phyloP scores from a whole-genome alignment of 257 asterid species.

The Nicotiana undulata region DNA sequence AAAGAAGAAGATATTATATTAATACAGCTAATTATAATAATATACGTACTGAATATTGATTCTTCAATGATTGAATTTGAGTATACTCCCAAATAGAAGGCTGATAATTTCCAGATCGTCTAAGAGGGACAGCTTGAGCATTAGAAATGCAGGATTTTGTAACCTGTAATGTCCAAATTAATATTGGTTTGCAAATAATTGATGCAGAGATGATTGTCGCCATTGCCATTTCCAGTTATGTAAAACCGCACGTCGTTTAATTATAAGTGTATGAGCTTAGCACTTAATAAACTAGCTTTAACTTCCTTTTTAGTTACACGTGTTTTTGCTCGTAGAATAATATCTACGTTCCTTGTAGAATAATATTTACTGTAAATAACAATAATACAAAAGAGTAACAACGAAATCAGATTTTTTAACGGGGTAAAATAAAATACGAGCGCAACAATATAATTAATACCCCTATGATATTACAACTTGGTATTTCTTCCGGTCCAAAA shows the following conservation, averaged over 20 bases:
- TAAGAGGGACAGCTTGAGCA: not conserved
- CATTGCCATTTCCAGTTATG: not conserved
- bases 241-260: not conserved
- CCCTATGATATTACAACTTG: no score
- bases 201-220: not conserved
- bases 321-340: no score
- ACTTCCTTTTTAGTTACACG: no score
- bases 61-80: conserved; percentile 29
- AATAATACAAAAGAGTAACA: no score
- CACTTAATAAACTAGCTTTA: not conserved
- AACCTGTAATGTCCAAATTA: not conserved
- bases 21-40: not conserved
- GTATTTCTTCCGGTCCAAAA: no score
- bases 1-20: no score
- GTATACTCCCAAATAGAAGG: conserved; percentile 32
- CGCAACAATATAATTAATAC: no score
- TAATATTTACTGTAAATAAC: no score
- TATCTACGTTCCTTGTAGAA: no score
- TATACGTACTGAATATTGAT: conserved; percentile 1
- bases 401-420: no score
- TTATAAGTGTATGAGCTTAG: not conserved
- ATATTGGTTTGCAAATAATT: not conserved
- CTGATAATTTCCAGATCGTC: conserved; percentile 40
- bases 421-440: no score
- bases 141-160: not conserved